Evolutionary conservation across 2,329 filamentous ascomycete species (phyloP), one percentile per base, ranked within the genome.

Genomic region (Trichoderma asperellum): DNA sequence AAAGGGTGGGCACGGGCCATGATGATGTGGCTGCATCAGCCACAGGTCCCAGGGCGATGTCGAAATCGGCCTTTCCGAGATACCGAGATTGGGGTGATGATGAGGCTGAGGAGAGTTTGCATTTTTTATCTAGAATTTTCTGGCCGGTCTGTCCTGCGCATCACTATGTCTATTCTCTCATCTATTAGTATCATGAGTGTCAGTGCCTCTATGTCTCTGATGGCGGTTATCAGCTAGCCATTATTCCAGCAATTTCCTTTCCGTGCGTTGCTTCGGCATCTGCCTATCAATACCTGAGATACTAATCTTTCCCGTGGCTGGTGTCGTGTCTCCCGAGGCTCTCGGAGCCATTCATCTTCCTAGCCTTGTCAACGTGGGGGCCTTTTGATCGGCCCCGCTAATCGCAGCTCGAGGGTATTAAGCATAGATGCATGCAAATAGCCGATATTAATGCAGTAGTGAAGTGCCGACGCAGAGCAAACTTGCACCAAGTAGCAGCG

Each of bases 351-450:
- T 62, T 69, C 67, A 69, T 52, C 53, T 57, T 32, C 64, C 60
- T 27, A 64, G 35, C 67, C 53, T 69, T 57, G 52, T 37, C 60
- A 69, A 69, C 59, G 67, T 69, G 67, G 67, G 29, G 67, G 37
- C 67, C 67, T 37, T 37, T 60, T 47, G 52, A 57, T 69, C 59
- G 67, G 52, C 37, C 53, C 67, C 59, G 57, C 65, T 2, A 55
- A 60, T 61, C 18, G 65, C 57, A 59, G 55, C 40, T 37, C 29
- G 21, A 24, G 55, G 14, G 32, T 24, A 34, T 59, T 47, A 35
- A 62, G 57, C 57, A 32, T 56, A 32, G 29, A 49, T 49, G 55
- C 52, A 65, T 58, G 24, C 64, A 21, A 32, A 52, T 67, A 57
- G 40, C 34, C 24, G 35, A 52, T 59, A 59, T 67, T 6, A 29